phyloP scores from a whole-genome alignment of 2,329 filamentous ascomycete species.

The Alternaria sp. region DNA sequence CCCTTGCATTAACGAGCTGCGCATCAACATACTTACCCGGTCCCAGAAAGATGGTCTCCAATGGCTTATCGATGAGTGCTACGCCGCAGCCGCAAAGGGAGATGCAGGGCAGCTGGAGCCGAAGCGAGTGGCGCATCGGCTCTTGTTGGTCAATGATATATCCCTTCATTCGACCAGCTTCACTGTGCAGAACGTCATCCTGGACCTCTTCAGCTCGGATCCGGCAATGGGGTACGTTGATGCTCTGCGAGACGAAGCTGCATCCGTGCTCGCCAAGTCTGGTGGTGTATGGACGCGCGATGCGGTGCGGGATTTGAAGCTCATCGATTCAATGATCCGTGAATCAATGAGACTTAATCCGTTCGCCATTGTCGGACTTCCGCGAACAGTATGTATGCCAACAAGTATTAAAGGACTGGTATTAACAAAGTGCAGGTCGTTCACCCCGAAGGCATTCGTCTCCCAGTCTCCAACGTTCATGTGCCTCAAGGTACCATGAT shows the following conservation, averaged over 20 bases:
- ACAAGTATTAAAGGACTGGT: too few relatives aligned
- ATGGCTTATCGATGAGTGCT: slow-evolving; percentile 24
- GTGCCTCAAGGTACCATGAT: slow-evolving; percentile 20
- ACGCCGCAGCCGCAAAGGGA: slow-evolving; percentile 13
- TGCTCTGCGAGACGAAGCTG: slow-evolving; percentile 16
- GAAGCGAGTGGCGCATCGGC: slow-evolving; percentile 18
- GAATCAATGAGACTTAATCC: slow-evolving; percentile 25
- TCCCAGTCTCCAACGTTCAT: slow-evolving; percentile 11
- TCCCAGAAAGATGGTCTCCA: slow-evolving; percentile 21
- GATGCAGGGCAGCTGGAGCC: slow-evolving; percentile 18
- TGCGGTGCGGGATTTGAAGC: slow-evolving; percentile 17
- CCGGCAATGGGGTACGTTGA: slow-evolving; percentile 17
- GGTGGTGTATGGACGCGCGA: slow-evolving; percentile 18
- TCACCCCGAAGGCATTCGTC: slow-evolving; percentile 12
- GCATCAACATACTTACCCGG: not conserved
- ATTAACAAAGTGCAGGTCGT: slow-evolving; percentile 16
- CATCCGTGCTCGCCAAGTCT: slow-evolving; percentile 9
- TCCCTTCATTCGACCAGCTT: slow-evolving; percentile 21
- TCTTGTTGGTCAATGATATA: slow-evolving; percentile 22
- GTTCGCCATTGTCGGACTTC: slow-evolving; percentile 17
- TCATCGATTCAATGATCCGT: slow-evolving; percentile 21
- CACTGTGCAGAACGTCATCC: slow-evolving; percentile 20
- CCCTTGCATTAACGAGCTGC: not conserved
- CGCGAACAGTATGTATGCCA: slow-evolving; percentile 13
- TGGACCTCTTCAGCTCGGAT: slow-evolving; percentile 21